These are phyloP conservation scores for Geranomyces variabilis DNA, from an alignment of 192 early-diverging fungal species.

Conservation along the genomic window DNA sequence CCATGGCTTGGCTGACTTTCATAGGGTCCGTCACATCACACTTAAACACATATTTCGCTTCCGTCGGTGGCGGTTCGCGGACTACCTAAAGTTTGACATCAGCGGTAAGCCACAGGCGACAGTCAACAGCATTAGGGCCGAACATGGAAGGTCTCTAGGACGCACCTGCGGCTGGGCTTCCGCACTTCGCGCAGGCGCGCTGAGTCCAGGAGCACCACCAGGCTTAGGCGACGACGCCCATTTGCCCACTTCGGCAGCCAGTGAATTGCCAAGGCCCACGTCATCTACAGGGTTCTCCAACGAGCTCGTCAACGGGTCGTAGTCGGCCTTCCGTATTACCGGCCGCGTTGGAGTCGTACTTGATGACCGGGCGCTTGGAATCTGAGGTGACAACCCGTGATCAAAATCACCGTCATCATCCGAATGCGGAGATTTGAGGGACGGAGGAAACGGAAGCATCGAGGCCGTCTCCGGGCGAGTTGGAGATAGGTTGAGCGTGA, in stretches of 20 bases:
- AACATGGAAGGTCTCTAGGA: neutral
- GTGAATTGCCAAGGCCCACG: neutral
- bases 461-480: constrained; percentile 27
- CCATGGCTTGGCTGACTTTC: constrained; percentile 89
- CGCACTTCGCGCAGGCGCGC: neutral
- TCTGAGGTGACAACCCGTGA: neutral
- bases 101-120: neutral
- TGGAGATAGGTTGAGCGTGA: neutral
- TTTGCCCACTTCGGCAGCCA: neutral
- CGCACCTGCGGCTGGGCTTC: neutral
- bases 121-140: neutral
- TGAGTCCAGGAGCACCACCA: neutral
- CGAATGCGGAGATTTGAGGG: neutral
- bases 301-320: constrained; percentile 20
- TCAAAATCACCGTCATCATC: constrained; percentile 20
- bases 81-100: too few species aligned
- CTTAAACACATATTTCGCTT: constrained; percentile 16
- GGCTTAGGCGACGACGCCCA: neutral
- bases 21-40: constrained; percentile 77
- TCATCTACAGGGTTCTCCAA: neutral
- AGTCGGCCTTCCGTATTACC: neutral
- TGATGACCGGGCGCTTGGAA: neutral
- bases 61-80: neutral
- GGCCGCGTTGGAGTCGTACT: neutral
- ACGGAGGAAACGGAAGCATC: constrained; percentile 25